phyloP scores from a whole-genome alignment of 208 protist species.

The Trypanosoma rangeli region DNA sequence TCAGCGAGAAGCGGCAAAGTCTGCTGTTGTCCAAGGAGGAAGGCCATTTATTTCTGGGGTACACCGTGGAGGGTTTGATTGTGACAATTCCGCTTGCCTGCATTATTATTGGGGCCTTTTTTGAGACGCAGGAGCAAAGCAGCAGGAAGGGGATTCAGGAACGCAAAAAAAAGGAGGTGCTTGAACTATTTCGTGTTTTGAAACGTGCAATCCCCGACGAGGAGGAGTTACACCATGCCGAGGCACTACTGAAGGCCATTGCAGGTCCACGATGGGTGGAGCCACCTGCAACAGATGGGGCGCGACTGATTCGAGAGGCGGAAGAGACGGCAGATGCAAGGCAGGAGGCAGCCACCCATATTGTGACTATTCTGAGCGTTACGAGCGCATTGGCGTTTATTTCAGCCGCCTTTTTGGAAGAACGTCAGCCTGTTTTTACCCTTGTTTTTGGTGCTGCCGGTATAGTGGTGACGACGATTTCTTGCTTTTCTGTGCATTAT shows the following conservation, averaged over 20 bases:
- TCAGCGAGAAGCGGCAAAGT: slow-evolving; percentile 26
- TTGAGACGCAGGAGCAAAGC: slow-evolving; percentile 36
- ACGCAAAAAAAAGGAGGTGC: slow-evolving; percentile 10
- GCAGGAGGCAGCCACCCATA: slow-evolving; percentile 51
- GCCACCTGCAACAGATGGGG: slow-evolving; percentile 15
- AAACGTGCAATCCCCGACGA: slow-evolving; percentile 14
- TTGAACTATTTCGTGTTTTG: slow-evolving; percentile 26
- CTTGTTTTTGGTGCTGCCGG: slow-evolving; percentile 62
- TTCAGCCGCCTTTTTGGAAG: slow-evolving; percentile 44
- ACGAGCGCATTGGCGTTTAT: slow-evolving; percentile 41
- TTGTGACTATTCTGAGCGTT: slow-evolving; percentile 46
- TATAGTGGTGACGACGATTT: slow-evolving; percentile 43
- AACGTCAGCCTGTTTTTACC: slow-evolving; percentile 47
- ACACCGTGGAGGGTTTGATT: slow-evolving; percentile 52
- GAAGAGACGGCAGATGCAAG: slow-evolving; percentile 22
- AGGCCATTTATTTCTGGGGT: slow-evolving; percentile 31
- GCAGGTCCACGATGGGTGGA: slow-evolving; percentile 22
- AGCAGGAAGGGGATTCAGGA: slow-evolving; percentile 16
- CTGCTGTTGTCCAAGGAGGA: slow-evolving; percentile 19
- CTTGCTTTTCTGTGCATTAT: slow-evolving; percentile 58
- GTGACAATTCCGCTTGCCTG: slow-evolving; percentile 47
- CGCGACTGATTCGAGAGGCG: slow-evolving; percentile 16
- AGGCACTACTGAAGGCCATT: slow-evolving; percentile 28
- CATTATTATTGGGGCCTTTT: slow-evolving; percentile 45
- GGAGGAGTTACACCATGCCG: slow-evolving; percentile 26